Base-by-base conservation (phyloP, 2,329 filamentous ascomycete genomes). In the Talaromyces sp. region DNA sequence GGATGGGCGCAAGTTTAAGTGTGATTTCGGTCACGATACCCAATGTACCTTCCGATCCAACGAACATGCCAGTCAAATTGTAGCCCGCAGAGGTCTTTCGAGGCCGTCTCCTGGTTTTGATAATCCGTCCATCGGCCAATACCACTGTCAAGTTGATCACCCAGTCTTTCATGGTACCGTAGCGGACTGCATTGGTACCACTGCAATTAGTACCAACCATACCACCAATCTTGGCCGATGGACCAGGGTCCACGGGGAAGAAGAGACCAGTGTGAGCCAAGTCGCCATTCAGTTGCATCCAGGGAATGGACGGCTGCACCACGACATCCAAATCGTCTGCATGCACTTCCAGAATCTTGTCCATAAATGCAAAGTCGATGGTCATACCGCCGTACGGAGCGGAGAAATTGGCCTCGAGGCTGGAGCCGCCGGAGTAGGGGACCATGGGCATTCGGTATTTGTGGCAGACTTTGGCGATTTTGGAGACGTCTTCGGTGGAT, bases 301-400 rank as follows among this genome's bases (percentile, higher is more conserved):
- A 97, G n/a, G 90, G 89, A 10, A 97, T 89, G 6, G 91, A 91
- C 2, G 93, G 93, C 76, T 97, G 93, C 2, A 97, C 92, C 4
- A 96, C 91, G 59, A 97, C 84, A 71, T 97, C 93, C 91, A 97
- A 92, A 75, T 97, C 93, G 3, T 91, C 89, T 70, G 91, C 89
- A 75, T 96, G 90, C 65, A 97, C 83, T 63, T 88, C 83, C 34
- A 97, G 71, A 29, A 97, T 90, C 72, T 88, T 83, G 75, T 96
- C 90, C 93, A 97, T 97, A 72, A 87, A 87, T 0, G 88, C 86
- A 75, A 97, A 97, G 74, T 97, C 93, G 60, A 97, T 90, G 69
- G 91, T 94, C 73, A 97, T 86, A 13, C 93, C 93, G 13, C 93
- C 93, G 73, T 89, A 90, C 0, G 92, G 92, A 15, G 93, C 91